Base-by-base conservation (phyloP, 2,329 filamentous ascomycete species). In the Oidium heveae region DNA sequence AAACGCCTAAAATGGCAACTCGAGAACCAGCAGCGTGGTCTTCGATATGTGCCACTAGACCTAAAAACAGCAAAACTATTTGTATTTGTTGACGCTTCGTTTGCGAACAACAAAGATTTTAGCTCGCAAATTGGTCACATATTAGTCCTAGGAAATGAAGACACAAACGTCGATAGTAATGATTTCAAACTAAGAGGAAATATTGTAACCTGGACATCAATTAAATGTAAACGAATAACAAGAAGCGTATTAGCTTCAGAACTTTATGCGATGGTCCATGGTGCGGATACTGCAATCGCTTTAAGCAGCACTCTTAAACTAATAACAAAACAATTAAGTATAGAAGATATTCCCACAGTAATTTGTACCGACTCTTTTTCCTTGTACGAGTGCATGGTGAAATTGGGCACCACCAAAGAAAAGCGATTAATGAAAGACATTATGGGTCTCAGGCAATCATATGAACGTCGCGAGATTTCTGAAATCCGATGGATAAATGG, bases 251-350 rank as follows among this genome's bases (percentile, higher is more conserved):
- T 52, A 8, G 32, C 32, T n/a, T 52, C 32, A 36, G 49, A 52
- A 24, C 20, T 60, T 10, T 58, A 56, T 24, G 49, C 33, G 0
- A 57, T 59, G 49, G 44, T 56, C 9, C 4, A 3, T 9, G 54
- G 55, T 15, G 28, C 57, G 16, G 52, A 59, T 43, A 55, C 56
- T 8, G 52, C 7, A 9, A 33, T 22, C 8, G 54, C 54, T 4
- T 24, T 55, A 33, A 22, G 24, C n/a, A n/a, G n/a, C n/a, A n/a
- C n/a, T n/a, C n/a, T n/a, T n/a, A n/a, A n/a, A n/a, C n/a, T n/a
- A n/a, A n/a, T n/a, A n/a, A n/a, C n/a, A n/a, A n/a, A n/a, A n/a
- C n/a, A n/a, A n/a, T n/a, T n/a, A n/a, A n/a, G n/a, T n/a, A n/a
- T n/a, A n/a, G n/a, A n/a, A n/a, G n/a, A n/a, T n/a, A n/a, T n/a